These are phyloP conservation scores for Cryphonectria carpinicola DNA, from an alignment of 2,329 filamentous ascomycete genomes.

Conservation along the genomic window DNA sequence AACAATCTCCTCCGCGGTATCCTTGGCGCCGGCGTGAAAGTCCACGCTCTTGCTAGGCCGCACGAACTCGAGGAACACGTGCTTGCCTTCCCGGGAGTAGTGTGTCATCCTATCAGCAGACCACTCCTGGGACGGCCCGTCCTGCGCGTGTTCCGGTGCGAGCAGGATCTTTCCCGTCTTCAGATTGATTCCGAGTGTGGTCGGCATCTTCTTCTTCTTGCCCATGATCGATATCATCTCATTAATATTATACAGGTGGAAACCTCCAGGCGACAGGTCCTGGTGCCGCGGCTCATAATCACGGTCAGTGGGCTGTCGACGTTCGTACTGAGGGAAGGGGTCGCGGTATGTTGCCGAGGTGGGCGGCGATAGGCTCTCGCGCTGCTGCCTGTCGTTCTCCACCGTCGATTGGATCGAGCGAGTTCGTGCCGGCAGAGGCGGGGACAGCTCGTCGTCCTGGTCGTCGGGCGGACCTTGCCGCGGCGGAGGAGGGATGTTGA, in stretches of 20 bases:
- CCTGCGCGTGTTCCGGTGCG: constrained; percentile 79
- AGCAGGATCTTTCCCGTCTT: constrained; percentile 88
- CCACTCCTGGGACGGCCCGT: constrained; percentile 91
- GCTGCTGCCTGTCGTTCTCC: constrained; percentile 34
- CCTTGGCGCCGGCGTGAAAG: constrained; percentile 96
- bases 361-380: constrained; percentile 36
- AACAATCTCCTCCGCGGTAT: constrained; percentile 94
- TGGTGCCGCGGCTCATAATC: constrained; percentile 37
- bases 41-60: constrained; percentile 93
- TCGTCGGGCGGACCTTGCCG: constrained; percentile 60
- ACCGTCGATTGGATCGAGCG: constrained; percentile 46
- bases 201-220: constrained; percentile 97
- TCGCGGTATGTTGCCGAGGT: constrained; percentile 38
- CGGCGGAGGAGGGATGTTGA: constrained; percentile 58
- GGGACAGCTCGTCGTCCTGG: constrained; percentile 67
- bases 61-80: constrained; percentile 93
- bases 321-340: constrained; percentile 33
- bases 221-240: constrained; percentile 98
- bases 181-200: constrained; percentile 92
- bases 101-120: constrained; percentile 93
- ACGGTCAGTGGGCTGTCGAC: constrained; percentile 35
- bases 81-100: constrained; percentile 97
- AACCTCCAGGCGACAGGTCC: constrained; percentile 73
- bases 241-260: constrained; percentile 94
- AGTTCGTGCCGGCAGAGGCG: constrained; percentile 64